Base-by-base conservation (phyloP, 345 rosid species). In the Lepidium africanum region DNA sequence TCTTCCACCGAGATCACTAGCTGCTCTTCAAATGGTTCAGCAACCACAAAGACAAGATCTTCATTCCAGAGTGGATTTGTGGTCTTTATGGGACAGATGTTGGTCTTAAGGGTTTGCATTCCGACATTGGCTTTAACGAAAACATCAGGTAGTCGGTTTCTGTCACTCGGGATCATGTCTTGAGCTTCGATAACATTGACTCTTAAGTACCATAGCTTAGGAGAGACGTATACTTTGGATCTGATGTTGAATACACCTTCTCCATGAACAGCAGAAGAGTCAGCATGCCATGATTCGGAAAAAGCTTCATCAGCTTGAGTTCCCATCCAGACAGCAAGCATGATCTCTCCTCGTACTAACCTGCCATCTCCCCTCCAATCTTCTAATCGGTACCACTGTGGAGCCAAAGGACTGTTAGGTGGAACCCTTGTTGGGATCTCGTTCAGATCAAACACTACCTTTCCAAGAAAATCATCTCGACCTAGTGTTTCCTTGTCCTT, bases 271-370 rank as follows among this genome's bases (percentile, higher is more conserved):
- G 90, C 64, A 35, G 96, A 86, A 27, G 93, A 81, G 67, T 90
- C 92, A 0, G 92, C 80, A 38, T 92, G 89, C 96, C 96, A 88
- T 15, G 97, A 86, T 45, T 85, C 96, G 10, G 98, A 53, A 52
- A 90, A 90, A 48, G 93, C 91, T 77, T 92, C 98, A 70, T 92
- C 97, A 2, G 96, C 97, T 63, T 91, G 94, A 48, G 94, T 86
- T 75, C 96, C 97, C 88, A 91, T 85, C 97, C 97, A 92, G 9
- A 88, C 92, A 23, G 97, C 98, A 59, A 92, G 71, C 97, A 92
- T 92, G 25, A 90, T 67, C 72, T 90, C 84, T 53, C 96, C 96
- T 70, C 86, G 78, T 62, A 89, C 85, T 47, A 83, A 81, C 69
- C 79, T 92, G 9, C 95, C 91, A 60, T 80, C 80, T 12, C 95